phyloP scores from a whole-genome alignment of 371 early-diverging fungal species.

The Mucor ambiguus region DNA sequence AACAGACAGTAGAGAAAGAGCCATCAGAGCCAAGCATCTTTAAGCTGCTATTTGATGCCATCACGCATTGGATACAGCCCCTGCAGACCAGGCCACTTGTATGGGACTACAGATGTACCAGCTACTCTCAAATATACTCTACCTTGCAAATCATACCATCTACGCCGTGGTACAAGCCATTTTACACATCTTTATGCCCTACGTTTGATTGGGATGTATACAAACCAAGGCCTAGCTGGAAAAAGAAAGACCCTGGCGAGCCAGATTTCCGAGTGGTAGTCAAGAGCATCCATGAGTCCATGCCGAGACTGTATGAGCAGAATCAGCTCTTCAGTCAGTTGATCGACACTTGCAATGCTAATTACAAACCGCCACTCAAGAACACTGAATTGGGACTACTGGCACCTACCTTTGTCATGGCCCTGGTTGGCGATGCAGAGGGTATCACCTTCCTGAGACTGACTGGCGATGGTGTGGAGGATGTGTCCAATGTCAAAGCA shows the following conservation, averaged over 20 bases:
- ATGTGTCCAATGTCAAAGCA: slow-evolving; percentile 10
- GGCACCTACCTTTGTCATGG: slow-evolving; percentile 30
- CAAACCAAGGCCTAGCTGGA: slow-evolving; percentile 54
- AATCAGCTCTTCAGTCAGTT: slow-evolving; percentile 13
- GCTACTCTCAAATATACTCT: slow-evolving; percentile 20
- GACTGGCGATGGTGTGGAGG: slow-evolving; percentile 26
- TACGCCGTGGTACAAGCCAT: slow-evolving; percentile 32
- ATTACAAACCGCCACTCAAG: slow-evolving; percentile 11
- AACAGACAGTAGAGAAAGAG: neutral
- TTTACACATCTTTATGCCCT: neutral
- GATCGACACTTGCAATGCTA: neutral
- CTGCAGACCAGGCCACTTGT: neutral
- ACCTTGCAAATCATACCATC: slow-evolving; percentile 29
- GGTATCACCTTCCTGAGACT: slow-evolving; percentile 32
- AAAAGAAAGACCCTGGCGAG: slow-evolving; percentile 52
- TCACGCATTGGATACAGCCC: neutral
- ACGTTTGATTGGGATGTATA: slow-evolving; percentile 55
- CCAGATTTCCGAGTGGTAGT: slow-evolving; percentile 52
- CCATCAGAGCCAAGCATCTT: neutral
- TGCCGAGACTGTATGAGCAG: slow-evolving; percentile 20
- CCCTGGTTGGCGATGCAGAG: slow-evolving; percentile 37
- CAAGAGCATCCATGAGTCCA: slow-evolving; percentile 17
- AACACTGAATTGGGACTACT: neutral
- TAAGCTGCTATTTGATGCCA: neutral
- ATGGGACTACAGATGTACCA: neutral